These are phyloP conservation scores for Gillenia trifoliata DNA, from an alignment of 306 rosid species.

Conservation along the genomic window DNA sequence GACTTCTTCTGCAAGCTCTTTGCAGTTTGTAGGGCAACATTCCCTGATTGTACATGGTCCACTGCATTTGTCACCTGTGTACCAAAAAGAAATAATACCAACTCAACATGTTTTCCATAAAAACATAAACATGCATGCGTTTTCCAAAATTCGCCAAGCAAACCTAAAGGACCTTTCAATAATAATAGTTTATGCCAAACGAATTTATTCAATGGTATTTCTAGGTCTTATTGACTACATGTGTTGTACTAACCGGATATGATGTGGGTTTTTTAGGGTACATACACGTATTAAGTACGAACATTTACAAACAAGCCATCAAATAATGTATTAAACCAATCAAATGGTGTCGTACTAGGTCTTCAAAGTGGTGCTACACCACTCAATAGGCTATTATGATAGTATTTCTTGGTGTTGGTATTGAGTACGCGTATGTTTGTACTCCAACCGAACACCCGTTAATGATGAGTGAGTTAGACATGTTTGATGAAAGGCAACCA, in stretches of 20 bases:
- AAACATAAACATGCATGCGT: not conserved
- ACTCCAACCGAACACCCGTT: too few species aligned
- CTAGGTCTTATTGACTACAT: not conserved
- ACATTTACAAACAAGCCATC: too few species aligned
- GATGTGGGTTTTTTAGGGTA: not conserved
- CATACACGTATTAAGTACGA: too few species aligned
- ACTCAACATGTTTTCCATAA: not conserved
- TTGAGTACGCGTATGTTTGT: too few species aligned
- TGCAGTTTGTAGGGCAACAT: constrained; percentile 66
- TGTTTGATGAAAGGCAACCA: not conserved
- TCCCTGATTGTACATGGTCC: constrained; percentile 65
- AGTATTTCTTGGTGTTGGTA: not conserved
- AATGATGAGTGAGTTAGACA: not conserved
- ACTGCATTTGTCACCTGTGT: constrained; percentile 80
- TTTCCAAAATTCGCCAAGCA: not conserved
- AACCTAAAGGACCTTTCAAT: too few species aligned
- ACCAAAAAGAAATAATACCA: not conserved
- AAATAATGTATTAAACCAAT: not conserved
- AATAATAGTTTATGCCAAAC: not conserved
- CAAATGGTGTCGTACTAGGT: not conserved
- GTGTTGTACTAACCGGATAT: not conserved
- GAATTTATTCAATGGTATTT: too few species aligned
- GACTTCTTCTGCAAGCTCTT: constrained; percentile 71
- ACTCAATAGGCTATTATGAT: not conserved
- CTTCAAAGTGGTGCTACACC: not conserved